Evolutionary conservation across 179 eudicot genomes (phyloP).

Genomic region (Spinacia oleracea): DNA sequence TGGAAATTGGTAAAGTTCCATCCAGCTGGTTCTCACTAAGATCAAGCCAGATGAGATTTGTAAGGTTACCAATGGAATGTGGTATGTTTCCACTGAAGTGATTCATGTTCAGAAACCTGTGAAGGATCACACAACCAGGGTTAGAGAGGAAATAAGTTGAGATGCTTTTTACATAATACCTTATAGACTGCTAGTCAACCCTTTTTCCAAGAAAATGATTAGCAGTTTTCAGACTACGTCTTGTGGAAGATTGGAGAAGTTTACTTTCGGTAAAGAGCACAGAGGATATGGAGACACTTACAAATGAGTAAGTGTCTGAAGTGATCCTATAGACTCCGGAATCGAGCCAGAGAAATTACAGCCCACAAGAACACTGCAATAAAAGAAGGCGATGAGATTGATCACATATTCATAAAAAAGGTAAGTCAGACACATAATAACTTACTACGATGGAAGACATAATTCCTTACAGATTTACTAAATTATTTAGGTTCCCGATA

Average conservation of each 20-base stretch:
- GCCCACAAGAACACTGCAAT: constrained; percentile 39
- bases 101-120: constrained; percentile 63
- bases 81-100: constrained; percentile 68
- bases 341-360: constrained; percentile 63
- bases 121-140: constrained; percentile 6
- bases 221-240: background rate
- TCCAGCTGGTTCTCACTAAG: constrained; percentile 56
- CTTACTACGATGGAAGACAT: background rate
- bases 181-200: background rate
- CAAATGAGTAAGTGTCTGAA: constrained; percentile 49
- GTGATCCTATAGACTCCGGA: constrained; percentile 66
- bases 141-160: constrained; percentile 5
- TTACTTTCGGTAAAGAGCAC: background rate
- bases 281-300: constrained; percentile 33
- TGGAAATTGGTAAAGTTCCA: constrained; percentile 67
- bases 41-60: constrained; percentile 62
- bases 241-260: background rate
- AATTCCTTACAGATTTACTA: constrained; percentile 53
- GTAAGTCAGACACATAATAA: constrained; percentile 2
- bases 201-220: background rate
- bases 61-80: constrained; percentile 55
- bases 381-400: constrained; percentile 8
- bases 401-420: background rate
- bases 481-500: constrained; percentile 53
- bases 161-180: background rate